A percentile compares a stretch with the other conserved stretches of the same genome.
Conservation (phyloP, 345 rosid species). For the Triadica sebifera region DNA sequence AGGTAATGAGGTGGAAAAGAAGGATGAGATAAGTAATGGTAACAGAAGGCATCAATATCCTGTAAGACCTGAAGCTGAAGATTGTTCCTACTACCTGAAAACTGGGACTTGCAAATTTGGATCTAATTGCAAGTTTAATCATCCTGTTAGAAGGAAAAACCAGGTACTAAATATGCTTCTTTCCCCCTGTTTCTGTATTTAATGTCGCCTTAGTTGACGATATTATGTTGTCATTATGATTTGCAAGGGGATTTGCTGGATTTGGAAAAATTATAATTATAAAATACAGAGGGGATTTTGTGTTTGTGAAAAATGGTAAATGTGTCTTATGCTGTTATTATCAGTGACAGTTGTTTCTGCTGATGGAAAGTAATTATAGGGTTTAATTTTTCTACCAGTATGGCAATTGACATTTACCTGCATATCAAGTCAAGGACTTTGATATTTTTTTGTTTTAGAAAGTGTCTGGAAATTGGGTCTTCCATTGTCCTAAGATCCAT, state of each 20-base stretch:
- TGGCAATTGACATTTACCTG: not conserved
- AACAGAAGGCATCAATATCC: constrained; percentile 40
- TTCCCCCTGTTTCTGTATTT: not conserved
- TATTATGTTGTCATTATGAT: not conserved
- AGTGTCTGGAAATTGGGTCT: not conserved
- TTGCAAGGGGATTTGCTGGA: not conserved
- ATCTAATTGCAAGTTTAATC: constrained; percentile 84
- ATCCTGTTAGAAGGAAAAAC: constrained; percentile 52
- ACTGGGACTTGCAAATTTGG: constrained; percentile 86
- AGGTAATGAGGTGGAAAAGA: constrained; percentile 3
- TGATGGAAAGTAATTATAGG: constrained; percentile 3
- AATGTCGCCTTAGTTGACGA: not conserved
- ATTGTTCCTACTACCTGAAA: constrained; percentile 76
- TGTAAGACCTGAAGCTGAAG: constrained; percentile 74
- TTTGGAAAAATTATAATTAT: not conserved
- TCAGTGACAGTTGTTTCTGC: not conserved
- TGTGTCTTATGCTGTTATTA: not conserved
- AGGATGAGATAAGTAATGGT: constrained; percentile 5
- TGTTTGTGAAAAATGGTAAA: not conserved
- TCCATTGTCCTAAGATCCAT: not conserved
- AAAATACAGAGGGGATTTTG: not conserved
- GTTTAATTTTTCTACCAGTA: not conserved
- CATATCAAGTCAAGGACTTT: not conserved
- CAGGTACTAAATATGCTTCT: constrained; percentile 41
- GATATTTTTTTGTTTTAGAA: constrained; percentile 6